Percentiles rank a stretch among this genome's conserved stretches.
Conservation (phyloP, 805 yeast genomes). For the Suhomyces emberorum region DNA sequence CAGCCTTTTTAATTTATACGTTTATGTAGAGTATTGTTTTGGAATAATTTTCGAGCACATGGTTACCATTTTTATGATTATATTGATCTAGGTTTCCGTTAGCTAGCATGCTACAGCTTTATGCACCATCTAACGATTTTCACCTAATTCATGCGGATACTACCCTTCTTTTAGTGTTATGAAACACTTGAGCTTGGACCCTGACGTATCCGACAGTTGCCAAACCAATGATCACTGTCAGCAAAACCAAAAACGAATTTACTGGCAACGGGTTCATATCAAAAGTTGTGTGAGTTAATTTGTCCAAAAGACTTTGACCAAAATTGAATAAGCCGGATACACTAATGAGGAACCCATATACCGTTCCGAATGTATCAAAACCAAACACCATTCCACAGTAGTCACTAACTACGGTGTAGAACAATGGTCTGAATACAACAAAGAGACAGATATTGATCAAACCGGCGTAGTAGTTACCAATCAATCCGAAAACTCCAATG, state of each 20-base stretch:
- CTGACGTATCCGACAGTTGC: conserved; percentile 39
- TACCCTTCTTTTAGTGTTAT: no score
- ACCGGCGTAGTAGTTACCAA: conserved; percentile 41
- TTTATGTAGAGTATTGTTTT: no score
- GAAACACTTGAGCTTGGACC: conserved; percentile 9
- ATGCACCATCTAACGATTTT: no score
- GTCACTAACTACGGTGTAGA: conserved; percentile 55
- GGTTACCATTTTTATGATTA: no score
- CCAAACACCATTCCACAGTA: conserved; percentile 64
- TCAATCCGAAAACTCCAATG: conserved; percentile 49
- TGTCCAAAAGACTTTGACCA: conserved; percentile 46
- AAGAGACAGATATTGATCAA: conserved; percentile 45
- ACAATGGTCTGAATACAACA: conserved; percentile 55
- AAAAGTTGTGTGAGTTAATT: conserved; percentile 48
- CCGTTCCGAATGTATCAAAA: conserved; percentile 56
- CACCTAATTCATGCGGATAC: no score
- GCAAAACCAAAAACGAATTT: conserved; percentile 35
- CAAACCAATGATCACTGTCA: conserved; percentile 45
- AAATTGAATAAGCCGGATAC: conserved; percentile 51
- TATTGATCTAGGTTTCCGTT: no score
- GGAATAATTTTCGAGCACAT: no score
- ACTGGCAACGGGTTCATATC: conserved; percentile 55
- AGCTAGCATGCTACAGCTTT: no score
- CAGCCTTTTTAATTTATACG: no score
- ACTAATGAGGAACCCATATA: conserved; percentile 55